These are phyloP conservation scores for Mallotus nudiflorus DNA, from an alignment of 345 rosid genomes.

Conservation along the genomic window DNA sequence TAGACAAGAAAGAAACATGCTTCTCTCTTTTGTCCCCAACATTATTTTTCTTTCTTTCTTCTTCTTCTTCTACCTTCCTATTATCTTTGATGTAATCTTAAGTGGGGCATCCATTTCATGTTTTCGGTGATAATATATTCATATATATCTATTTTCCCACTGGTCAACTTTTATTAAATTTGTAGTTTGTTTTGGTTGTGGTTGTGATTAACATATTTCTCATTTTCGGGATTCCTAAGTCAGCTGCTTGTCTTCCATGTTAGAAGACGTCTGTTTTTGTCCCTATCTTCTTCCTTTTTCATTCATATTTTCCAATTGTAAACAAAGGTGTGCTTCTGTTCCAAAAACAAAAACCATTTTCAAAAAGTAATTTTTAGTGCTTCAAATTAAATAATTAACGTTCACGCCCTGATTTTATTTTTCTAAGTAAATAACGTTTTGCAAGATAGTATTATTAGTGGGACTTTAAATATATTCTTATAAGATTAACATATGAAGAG, in stretches of 20 bases:
- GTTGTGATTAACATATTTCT: not conserved
- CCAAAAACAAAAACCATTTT: no score
- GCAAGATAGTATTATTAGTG: no score
- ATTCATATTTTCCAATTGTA: not conserved
- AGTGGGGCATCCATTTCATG: slow-evolving; percentile 29
- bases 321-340: no score
- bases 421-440: no score
- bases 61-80: not conserved
- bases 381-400: no score
- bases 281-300: not conserved
- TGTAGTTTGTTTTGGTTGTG: not conserved
- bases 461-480: no score
- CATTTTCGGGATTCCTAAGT: not conserved
- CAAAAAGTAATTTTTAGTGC: no score
- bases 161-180: slow-evolving; percentile 5
- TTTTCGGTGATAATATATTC: slow-evolving; percentile 15
- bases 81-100: slow-evolving; percentile 9
- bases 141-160: not conserved
- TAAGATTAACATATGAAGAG: no score
- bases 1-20: slow-evolving; percentile 14
- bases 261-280: not conserved
- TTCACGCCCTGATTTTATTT: no score
- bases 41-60: not conserved
- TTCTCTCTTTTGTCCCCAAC: slow-evolving; percentile 5
- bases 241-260: not conserved